phyloP scores from a whole-genome alignment of 129 eudicot genomes.

The Pseudognaphalium luteoalbum region DNA sequence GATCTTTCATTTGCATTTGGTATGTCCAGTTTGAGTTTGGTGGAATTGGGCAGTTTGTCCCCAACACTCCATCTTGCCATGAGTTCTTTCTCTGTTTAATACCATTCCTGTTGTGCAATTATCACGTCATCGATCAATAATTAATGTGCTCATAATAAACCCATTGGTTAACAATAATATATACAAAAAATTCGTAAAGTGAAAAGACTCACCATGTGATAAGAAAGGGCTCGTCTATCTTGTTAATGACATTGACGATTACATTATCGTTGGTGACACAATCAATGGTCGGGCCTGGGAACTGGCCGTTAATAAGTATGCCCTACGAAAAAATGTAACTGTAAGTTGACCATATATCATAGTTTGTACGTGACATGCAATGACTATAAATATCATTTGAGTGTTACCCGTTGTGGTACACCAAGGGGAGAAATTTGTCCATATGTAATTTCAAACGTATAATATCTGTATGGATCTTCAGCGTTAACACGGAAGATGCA shows the following conservation, averaged over 20 bases:
- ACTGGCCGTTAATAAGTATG: slow-evolving; percentile 73
- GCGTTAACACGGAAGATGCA: slow-evolving; percentile 47
- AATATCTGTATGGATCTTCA: slow-evolving; percentile 72
- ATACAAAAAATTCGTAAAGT: neutral
- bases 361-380: neutral
- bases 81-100: slow-evolving; percentile 69
- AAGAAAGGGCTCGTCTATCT: slow-evolving; percentile 76
- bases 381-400: neutral
- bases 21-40: slow-evolving; percentile 72
- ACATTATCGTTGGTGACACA: slow-evolving; percentile 75
- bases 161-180: neutral
- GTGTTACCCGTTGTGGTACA: slow-evolving; percentile 61
- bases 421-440: slow-evolving; percentile 73
- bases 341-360: neutral
- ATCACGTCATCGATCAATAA: slow-evolving; percentile 5
- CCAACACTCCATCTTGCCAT: slow-evolving; percentile 92
- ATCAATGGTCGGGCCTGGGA: slow-evolving; percentile 76
- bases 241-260: slow-evolving; percentile 58
- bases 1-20: slow-evolving; percentile 84
- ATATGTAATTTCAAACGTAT: slow-evolving; percentile 54
- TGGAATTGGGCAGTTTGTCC: slow-evolving; percentile 87
- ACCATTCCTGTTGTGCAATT: slow-evolving; percentile 60
- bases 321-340: slow-evolving; percentile 43
- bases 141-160: neutral
- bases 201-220: slow-evolving; percentile 64